Base-by-base conservation (phyloP, 1,139 yeast species). In the Starmera stellimalicola region DNA sequence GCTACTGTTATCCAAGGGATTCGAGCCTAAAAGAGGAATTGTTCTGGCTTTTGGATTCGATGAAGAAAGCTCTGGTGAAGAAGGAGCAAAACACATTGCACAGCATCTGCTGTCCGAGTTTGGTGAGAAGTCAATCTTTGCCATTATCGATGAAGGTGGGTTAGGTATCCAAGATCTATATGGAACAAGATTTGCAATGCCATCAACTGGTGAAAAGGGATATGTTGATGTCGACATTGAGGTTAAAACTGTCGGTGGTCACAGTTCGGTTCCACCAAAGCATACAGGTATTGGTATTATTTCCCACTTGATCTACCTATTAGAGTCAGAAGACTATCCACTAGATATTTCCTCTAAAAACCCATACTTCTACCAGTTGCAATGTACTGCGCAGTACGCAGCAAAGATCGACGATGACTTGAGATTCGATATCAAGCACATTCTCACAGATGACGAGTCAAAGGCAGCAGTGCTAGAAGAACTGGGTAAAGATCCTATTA, bases 251-350 rank as follows among this genome's bases (percentile, higher is more conserved):
- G 70, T 71, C 7, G 87, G 87, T 32, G 87, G 87, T 3, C 87
- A 79, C 48, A 73, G 84, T 6, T 73, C 82, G 3, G 56, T 69
- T 15, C 87, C 87, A 9, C 81, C 80, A 7, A 73, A 68, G 40
- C 84, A 77, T 50, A 79, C 84, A 1, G 65, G 77, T n/a, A 77
- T 80, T 50, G 88, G 88, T n/a, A 66, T 80, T 28, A 60, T 76
- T 41, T 64, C 79, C 3, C 70, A 70, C 36, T 55, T 79, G 36
- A 63, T 75, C 16, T 51, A 58, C 16, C 47, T 53, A 24, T 60
- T 77, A 28, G 87, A 79, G 48, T 49, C 50, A 12, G 62, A 67
- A 35, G 73, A 73, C 8, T 74, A 61, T 44, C 52, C 55, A 12
- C 57, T 72, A 3, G 51, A 59, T 16, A 58, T 77, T 37, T 57